phyloP scores from a whole-genome alignment of 2,329 filamentous ascomycete genomes.

The Aspergillus fijiensis region DNA sequence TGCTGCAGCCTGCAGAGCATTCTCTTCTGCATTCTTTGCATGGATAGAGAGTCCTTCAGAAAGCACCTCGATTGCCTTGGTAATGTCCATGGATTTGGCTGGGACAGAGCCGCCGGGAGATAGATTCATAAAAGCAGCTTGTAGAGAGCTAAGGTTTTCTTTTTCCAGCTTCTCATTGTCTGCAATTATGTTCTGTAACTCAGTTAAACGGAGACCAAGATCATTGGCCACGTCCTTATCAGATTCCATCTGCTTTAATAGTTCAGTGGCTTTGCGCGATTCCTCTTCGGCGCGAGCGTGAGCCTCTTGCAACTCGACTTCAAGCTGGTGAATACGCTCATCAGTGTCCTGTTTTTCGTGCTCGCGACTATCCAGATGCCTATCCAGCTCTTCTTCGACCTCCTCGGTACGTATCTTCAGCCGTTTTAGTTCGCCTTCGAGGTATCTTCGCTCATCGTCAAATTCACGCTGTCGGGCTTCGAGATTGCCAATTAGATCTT shows the following conservation, averaged over 20 bases:
- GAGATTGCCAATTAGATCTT: constrained; percentile 91
- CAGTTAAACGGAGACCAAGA: constrained; percentile 44
- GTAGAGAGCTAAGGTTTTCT: constrained; percentile 55
- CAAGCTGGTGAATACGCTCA: constrained; percentile 65
- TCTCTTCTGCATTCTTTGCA: constrained; percentile 59
- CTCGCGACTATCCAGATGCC: constrained; percentile 77
- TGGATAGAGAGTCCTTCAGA: constrained; percentile 62
- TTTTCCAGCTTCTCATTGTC: constrained; percentile 54
- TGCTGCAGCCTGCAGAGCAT: constrained; percentile 59
- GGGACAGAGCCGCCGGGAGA: constrained; percentile 56
- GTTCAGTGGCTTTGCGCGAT: constrained; percentile 33
- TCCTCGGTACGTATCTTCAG: constrained; percentile 80
- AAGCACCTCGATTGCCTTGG: constrained; percentile 59
- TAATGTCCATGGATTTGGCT: constrained; percentile 57
- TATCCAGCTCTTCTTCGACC: constrained; percentile 86
- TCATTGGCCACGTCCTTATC: constrained; percentile 52
- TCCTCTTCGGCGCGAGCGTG: constrained; percentile 50
- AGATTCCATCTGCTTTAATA: constrained; percentile 58
- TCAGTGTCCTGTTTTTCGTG: constrained; percentile 73
- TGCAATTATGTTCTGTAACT: constrained; percentile 53
- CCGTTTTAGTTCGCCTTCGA: constrained; percentile 76
- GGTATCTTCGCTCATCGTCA: constrained; percentile 74
- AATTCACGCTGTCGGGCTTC: constrained; percentile 90
- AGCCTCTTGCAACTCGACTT: constrained; percentile 68
- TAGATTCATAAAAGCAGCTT: constrained; percentile 60